A percentile compares a stretch with the other conserved stretches of the same genome.
Evolutionary conservation across 179 eudicot species (phyloP).

Genomic region (Spergularia azorica): DNA sequence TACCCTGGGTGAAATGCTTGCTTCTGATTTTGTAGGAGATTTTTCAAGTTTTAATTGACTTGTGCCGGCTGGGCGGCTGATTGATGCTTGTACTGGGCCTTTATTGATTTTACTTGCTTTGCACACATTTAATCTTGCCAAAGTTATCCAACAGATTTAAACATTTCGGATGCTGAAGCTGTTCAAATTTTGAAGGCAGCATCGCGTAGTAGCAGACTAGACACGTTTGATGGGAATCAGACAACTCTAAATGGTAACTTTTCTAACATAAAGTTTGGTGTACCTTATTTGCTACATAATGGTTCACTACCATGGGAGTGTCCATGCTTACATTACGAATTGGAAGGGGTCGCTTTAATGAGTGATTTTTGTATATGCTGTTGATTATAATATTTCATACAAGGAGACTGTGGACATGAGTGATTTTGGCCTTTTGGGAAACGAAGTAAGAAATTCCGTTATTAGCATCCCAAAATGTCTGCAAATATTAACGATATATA

Average conservation of each 20-base stretch:
- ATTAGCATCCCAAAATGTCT: background rate
- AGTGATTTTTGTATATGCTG: background rate
- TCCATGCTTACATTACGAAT: background rate
- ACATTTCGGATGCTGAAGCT: conserved; percentile 68
- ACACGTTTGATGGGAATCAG: conserved; percentile 35
- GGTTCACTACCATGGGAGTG: background rate
- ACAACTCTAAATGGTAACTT: conserved; percentile 55
- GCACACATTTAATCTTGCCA: conserved; percentile 1
- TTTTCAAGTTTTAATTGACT: background rate
- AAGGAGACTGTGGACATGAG: background rate
- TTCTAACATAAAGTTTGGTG: background rate
- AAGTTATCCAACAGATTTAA: conserved; percentile 46
- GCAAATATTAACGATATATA: background rate
- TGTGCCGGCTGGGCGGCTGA: background rate
- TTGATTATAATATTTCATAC: background rate
- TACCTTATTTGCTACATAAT: background rate
- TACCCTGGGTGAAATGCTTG: background rate
- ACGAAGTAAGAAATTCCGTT: background rate
- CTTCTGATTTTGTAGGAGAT: too few species aligned
- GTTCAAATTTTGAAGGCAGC: conserved; percentile 66
- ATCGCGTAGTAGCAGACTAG: conserved; percentile 52
- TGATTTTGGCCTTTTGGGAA: background rate
- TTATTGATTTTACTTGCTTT: background rate
- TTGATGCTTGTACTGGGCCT: background rate
- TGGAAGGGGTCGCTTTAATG: background rate